Base-by-base conservation (phyloP, 495 filamentous ascomycete genomes). In the Thermothielavioides terrestris region DNA sequence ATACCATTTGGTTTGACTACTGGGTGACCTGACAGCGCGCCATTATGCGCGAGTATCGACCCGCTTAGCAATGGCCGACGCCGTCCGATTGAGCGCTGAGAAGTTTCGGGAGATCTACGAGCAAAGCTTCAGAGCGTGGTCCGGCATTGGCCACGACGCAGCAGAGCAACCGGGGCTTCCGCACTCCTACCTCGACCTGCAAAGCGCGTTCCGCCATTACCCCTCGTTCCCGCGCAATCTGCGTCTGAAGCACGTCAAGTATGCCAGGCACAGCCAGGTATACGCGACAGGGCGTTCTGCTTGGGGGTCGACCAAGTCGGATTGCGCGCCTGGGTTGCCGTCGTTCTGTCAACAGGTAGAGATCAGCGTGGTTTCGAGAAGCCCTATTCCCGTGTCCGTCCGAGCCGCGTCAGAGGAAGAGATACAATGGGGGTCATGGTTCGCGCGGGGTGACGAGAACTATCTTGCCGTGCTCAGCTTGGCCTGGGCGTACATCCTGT, bases 401-500 rank as follows among this genome's bases (percentile, higher is more conserved):
- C 15, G 17, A 1, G 10, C 25, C 6, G 36, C 2, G 1, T n/a
- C 23, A 23, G 22, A 43, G 10, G 14, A 10, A 14, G 26, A 25
- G 1, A 25, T 17, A 17, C 30, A 6, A 10, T 46, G 30, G 30
- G 22, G 4, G 5, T 41, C 36, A 8, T 53, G 50, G 50, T 53
- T 47, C 9, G 14, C 36, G 28, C 27, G 30, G 17, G 26, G 43
- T 11, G 47, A 44, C 15, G 20, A 46, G 45, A 46, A 49, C 26
- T 54, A 39, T 34, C 43, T 55, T 20, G 36, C 18, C 32, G 23
- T 51, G 3, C 53, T 55, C 12, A 35, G 31, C 20, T 42, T 53
- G 52, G 54, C 57, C 28, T 60, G 57, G 57, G 28, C 54, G 11
- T 60, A 53, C 30, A 35, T 60, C 21, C 54, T 57, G 25, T 60